phyloP scores from a whole-genome alignment of 2,329 filamentous ascomycete species.

The Aspergillus carbonarius region DNA sequence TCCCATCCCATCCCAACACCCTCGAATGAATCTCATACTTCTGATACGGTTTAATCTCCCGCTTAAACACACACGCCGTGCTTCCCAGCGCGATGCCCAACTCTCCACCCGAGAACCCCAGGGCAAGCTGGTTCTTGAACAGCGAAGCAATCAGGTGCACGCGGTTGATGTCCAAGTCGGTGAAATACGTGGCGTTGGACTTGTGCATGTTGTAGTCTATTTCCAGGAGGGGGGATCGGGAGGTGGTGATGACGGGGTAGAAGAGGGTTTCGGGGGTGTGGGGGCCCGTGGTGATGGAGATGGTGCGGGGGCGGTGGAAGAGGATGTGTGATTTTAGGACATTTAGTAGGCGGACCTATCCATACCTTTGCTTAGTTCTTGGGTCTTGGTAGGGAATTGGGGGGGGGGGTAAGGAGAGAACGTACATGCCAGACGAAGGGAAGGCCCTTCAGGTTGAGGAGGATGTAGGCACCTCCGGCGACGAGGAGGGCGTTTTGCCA shows the following conservation, averaged over 20 bases:
- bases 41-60: conserved; percentile 65
- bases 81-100: conserved; percentile 65
- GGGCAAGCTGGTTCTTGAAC: conserved; percentile 5
- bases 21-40: conserved; percentile 69
- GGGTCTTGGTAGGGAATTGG: neutral
- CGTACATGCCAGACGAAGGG: conserved; percentile 12
- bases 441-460: conserved; percentile 5
- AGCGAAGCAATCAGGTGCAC: neutral
- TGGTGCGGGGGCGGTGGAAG: neutral
- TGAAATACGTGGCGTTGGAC: conserved; percentile 21
- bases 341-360: conserved; percentile 8
- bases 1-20: conserved; percentile 68
- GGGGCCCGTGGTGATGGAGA: neutral
- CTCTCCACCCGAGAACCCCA: conserved; percentile 4
- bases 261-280: conserved; percentile 6
- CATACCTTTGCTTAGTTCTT: neutral
- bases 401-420: neutral
- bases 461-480: neutral
- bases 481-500: neutral
- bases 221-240: conserved; percentile 12
- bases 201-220: conserved; percentile 23
- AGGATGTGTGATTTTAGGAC: neutral
- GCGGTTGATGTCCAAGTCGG: conserved; percentile 20
- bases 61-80: conserved; percentile 66
- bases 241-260: conserved; percentile 3